phyloP scores from a whole-genome alignment of 2,329 filamentous ascomycete genomes.

The Drechslerella dactyloides region DNA sequence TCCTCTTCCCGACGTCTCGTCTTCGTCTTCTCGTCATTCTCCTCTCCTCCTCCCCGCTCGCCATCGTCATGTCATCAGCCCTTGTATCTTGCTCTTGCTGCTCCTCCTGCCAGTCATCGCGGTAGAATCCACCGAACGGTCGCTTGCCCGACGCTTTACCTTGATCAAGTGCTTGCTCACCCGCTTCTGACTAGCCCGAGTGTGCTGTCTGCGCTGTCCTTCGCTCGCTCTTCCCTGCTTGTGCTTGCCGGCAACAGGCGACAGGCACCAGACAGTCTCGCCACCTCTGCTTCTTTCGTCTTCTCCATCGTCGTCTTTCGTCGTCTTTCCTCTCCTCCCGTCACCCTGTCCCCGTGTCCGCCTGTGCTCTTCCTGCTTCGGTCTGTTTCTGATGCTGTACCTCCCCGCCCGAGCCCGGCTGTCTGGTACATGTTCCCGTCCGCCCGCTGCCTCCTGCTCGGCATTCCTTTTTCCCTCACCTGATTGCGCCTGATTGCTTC shows the following conservation, averaged over 20 bases:
- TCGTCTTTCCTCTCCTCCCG: neutral
- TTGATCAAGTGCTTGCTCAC: too few relatives aligned
- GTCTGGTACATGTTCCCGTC: neutral
- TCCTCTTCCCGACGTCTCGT: too few relatives aligned
- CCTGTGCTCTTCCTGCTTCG: neutral
- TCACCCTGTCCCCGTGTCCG: neutral
- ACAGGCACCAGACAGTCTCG: constrained; percentile 1
- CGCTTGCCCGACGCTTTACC: too few relatives aligned
- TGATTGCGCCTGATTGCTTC: too few relatives aligned
- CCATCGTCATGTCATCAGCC: neutral
- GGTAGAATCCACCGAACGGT: too few relatives aligned
- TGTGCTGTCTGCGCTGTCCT: neutral
- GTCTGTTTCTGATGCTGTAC: neutral
- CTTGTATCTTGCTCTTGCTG: too few relatives aligned
- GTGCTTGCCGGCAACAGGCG: neutral
- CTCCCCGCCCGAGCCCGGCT: neutral
- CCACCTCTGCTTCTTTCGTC: neutral
- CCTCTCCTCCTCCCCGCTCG: neutral
- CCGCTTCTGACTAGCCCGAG: too few relatives aligned
- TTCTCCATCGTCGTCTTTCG: neutral
- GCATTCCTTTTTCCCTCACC: too few relatives aligned
- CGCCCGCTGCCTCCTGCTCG: neutral
- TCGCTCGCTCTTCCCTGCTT: neutral
- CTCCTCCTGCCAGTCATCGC: too few relatives aligned
- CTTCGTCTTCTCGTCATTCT: constrained; percentile 9